Evolutionary conservation across 352 stramenopile species (phyloP), one percentile per base, ranked within the genome.

Genomic region (Phytophthora pluvialis): DNA sequence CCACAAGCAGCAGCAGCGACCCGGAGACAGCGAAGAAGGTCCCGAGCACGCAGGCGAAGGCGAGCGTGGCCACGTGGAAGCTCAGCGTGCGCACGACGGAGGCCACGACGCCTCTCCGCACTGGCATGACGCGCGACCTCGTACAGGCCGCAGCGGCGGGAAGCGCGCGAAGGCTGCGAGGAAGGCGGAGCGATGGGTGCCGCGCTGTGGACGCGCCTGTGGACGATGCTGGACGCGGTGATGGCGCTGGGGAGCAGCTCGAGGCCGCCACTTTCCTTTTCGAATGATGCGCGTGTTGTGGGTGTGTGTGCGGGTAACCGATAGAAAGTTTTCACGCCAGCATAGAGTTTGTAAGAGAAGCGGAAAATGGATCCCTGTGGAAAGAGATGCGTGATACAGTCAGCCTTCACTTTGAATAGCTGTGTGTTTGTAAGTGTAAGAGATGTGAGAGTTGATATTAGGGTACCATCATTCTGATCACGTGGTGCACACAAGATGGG

Each of bases 31-130:
- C 60, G 7, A 89, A 71, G 26, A 89, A 55, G 26, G 68, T 4
- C 1, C 73, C 32, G n/a, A 89, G 45, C 18, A 77, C 38, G 11
- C 72, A 16, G 13, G 80, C 77, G 48, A 80, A 85, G 53, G 72
- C 29, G 31, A 86, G 33, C 12, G 78, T 72, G n/a, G 70, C 60
- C 15, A 86, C 45, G 43, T 90, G 83, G 79, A 91, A 91, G 45
- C 60, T 54, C n/a, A 90, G 56, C 48, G 75, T 81, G 13, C 59
- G 62, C 28, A 76, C 11, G 16, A 88, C 59, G 53, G 73, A 77
- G 60, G 63, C 47, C 25, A 81, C 18, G 45, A 83, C 54, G 47
- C 70, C 65, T 64, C 70, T 65, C 21, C 36, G 39, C 5, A 40
- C 21, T 44, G 56, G 26, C 70, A 78, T 78, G 29, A 45, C 35